phyloP scores from a whole-genome alignment of 2,329 filamentous ascomycete genomes.

The Coccinonectria pachysandricola region DNA sequence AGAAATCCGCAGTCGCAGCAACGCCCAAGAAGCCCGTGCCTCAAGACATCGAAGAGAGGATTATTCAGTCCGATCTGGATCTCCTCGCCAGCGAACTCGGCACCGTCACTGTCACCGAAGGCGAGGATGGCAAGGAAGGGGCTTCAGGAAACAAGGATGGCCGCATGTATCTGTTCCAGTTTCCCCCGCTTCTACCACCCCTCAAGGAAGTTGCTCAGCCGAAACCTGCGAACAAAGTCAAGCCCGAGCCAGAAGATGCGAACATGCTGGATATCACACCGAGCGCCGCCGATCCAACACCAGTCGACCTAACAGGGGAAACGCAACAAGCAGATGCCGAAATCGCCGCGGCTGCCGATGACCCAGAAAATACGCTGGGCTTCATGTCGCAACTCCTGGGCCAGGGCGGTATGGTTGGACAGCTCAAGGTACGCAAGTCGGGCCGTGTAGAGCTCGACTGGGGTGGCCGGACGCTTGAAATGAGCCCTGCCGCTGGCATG shows the following conservation, averaged over 20 bases:
- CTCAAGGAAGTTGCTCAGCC: slow-evolving; percentile 27
- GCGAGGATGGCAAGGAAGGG: slow-evolving; percentile 17
- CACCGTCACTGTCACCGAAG: slow-evolving; percentile 22
- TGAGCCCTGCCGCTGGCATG: slow-evolving; percentile 40
- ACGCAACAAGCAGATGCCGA: no score
- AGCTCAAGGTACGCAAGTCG: slow-evolving; percentile 49
- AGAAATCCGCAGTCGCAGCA: slow-evolving; percentile 14
- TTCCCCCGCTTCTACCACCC: slow-evolving; percentile 51
- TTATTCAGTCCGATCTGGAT: slow-evolving; percentile 30
- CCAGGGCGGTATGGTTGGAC: slow-evolving; percentile 49
- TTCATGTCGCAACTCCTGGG: slow-evolving; percentile 30
- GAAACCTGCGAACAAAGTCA: slow-evolving; percentile 23
- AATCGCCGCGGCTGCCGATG: slow-evolving; percentile 13
- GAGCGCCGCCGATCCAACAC: slow-evolving; percentile 11
- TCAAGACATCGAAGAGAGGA: slow-evolving; percentile 29
- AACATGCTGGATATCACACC: slow-evolving; percentile 26
- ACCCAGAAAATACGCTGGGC: slow-evolving; percentile 22
- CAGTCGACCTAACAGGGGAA: slow-evolving; percentile 35
- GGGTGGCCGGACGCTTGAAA: slow-evolving; percentile 46
- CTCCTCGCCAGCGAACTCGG: slow-evolving; percentile 35
- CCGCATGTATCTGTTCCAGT: slow-evolving; percentile 53
- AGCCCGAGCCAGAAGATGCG: slow-evolving; percentile 30
- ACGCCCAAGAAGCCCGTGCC: slow-evolving; percentile 20
- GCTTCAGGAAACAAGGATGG: slow-evolving; percentile 36
- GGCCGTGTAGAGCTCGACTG: slow-evolving; percentile 53